A percentile compares a stretch with the other conserved stretches of the same genome.
These are phyloP conservation scores for Cudoniella acicularis DNA, from an alignment of 495 filamentous ascomycete genomes.

Conservation along the genomic window DNA sequence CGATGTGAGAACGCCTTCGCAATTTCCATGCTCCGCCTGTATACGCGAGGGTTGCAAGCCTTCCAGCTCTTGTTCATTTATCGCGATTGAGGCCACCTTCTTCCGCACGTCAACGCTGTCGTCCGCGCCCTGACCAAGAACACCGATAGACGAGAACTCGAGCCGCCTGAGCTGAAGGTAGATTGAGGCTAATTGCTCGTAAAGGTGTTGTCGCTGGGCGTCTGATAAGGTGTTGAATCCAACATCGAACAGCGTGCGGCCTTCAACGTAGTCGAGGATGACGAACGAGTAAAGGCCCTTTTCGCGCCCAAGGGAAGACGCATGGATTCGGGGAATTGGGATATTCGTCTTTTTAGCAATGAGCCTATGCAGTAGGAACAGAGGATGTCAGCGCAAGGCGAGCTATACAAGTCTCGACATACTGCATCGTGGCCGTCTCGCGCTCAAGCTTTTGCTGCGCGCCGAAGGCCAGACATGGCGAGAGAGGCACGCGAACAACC, in stretches of 20 bases:
- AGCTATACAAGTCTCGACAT: background rate
- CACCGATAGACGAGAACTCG: constrained; percentile 27
- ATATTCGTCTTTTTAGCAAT: constrained; percentile 26
- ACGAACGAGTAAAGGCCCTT: constrained; percentile 20
- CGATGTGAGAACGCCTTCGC: constrained; percentile 13
- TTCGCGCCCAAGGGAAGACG: constrained; percentile 18
- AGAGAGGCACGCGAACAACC: constrained; percentile 30
- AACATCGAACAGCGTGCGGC: constrained; percentile 17
- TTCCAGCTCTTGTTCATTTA: constrained; percentile 28
- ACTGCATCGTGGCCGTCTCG: constrained; percentile 29
- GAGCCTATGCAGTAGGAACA: constrained; percentile 15
- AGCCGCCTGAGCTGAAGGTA: constrained; percentile 29
- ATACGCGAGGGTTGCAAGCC: constrained; percentile 22
- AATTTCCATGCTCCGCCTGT: constrained; percentile 7
- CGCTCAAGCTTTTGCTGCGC: constrained; percentile 25
- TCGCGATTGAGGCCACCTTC: constrained; percentile 19
- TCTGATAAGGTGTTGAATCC: constrained; percentile 13
- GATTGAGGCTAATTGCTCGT: constrained; percentile 23
- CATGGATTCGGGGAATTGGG: constrained; percentile 25
- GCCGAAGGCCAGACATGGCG: constrained; percentile 21
- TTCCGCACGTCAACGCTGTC: constrained; percentile 24
- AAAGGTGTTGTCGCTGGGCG: constrained; percentile 18
- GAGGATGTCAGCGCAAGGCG: constrained; percentile 3
- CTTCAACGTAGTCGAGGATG: constrained; percentile 29
- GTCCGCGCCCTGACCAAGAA: constrained; percentile 11